Percentiles rank a stretch among this genome's conserved stretches.
These are phyloP conservation scores for Alternaria sp. DNA, from an alignment of 2,329 filamentous ascomycete species.

Conservation along the genomic window DNA sequence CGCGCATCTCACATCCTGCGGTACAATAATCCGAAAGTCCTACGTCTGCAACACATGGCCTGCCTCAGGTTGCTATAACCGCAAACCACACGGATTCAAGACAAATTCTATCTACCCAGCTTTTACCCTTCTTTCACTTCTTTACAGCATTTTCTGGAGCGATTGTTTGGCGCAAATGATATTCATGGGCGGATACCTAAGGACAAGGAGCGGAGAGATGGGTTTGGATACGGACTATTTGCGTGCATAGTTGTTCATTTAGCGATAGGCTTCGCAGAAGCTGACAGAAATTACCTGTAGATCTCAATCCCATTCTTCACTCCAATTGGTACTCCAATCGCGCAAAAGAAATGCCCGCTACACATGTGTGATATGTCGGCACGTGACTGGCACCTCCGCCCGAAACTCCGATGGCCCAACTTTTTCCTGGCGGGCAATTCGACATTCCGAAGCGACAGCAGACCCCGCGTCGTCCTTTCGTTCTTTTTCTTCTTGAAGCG, in stretches of 20 bases:
- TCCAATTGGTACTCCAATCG: conserved; percentile 3
- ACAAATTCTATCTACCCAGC: background rate
- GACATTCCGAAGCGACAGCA: conserved; percentile 26
- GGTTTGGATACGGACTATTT: conserved; percentile 33
- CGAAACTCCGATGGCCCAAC: conserved; percentile 36
- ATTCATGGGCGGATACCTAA: conserved; percentile 40
- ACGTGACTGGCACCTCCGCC: conserved; percentile 36
- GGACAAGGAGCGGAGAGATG: conserved; percentile 19
- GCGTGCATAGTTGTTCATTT: conserved; percentile 19
- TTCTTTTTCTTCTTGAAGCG: conserved; percentile 25
- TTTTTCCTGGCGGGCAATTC: conserved; percentile 32
- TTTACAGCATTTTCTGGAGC: conserved; percentile 49
- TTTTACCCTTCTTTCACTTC: conserved; percentile 25
- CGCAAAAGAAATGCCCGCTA: background rate
- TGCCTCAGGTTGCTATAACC: background rate
- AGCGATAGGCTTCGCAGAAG: conserved; percentile 15
- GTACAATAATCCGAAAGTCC: background rate
- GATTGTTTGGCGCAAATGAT: conserved; percentile 40
- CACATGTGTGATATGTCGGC: conserved; percentile 8
- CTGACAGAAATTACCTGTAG: conserved; percentile 21
- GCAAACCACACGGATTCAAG: conserved; percentile 1
- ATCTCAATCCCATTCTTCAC: conserved; percentile 28
- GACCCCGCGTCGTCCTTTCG: conserved; percentile 40
- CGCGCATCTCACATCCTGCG: background rate
- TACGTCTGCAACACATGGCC: background rate